Base-by-base conservation (phyloP, 257 asterid species). In the Gardenia jasminoides region DNA sequence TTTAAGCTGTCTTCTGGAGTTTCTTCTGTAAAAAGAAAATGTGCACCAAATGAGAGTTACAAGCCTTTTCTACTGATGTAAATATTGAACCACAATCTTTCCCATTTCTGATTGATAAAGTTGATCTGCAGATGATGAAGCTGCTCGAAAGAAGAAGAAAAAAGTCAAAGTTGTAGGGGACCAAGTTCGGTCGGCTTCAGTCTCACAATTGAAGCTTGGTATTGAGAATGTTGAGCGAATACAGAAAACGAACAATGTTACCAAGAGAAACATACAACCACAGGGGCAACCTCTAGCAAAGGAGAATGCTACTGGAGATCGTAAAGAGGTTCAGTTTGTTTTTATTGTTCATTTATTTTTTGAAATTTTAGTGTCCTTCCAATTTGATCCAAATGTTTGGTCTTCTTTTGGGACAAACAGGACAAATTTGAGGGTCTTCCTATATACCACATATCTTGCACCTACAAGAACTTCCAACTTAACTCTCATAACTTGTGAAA, bases 71-170 rank as follows among this genome's bases (percentile, higher is more conserved):
- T 48, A 1, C 39, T 67, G 48, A 33, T 41, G 75, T 77, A 62
- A 54, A 56, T 74, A 0, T 17, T 56, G 41, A 33, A 58, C 69
- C n/a, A 3, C 39, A 28, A 39, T 17, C 59, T 39, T 74, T 39
- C 10, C 52, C 44, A 46, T n/a, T n/a, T 72, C 33, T 73, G 72
- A 78, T 30, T 58, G 59, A 62, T 76, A 33, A 36, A 71, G 61
- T 56, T 66, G 28, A 54, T 77, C 54, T 81, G 82, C 80, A 96
- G 99, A 96, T 84, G 96, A 92, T 31, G 98, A 90, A 78, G 93
- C 90, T 84, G 95, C 91, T 36, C 87, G 93, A 66, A 96, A 91
- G 82, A 90, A 86, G 94, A 96, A 91, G 86, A 94, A 91, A 87
- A 95, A 91, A 84, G 78, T 87, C n/a, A 87, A 78, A 79, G 84